Evolutionary conservation across 2,329 filamentous ascomycete genomes (phyloP), one percentile per base, ranked within the genome.

Genomic region (Botrytis elliptica): DNA sequence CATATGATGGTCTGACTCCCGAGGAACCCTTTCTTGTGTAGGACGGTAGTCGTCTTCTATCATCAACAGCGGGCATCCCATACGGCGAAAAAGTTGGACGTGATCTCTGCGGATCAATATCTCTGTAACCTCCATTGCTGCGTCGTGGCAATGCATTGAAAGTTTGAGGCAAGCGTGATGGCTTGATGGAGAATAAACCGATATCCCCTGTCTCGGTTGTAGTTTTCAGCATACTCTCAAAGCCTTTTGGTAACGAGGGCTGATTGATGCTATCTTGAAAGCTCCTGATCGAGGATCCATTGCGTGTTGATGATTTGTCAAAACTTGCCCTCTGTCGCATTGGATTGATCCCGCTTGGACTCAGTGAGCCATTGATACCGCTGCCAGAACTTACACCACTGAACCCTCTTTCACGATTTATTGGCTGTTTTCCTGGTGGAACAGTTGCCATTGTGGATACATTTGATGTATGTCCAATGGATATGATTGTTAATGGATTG

Each of bases 201-300:
- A 90, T 89, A 76, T 91, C 88, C n/a, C 89, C 89, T 14, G 88
- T 90, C 78, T 91, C 89, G 0, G 89, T 91, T 1, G 88, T 90
- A 5, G 87, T 91, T 82, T 88, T 91, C 74, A 91, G 83, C 89
- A 91, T 90, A 79, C 88, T 87, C 77, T 89, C 86, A n/a, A 90
- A 82, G 2, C 87, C 87, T 8, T 86, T 87, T 0, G 88, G 87
- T 1, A 80, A 52, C 84, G 86, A 64, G 82, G 83, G 22, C 86
- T 82, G 69, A 86, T 81, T 42, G 80, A 79, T 44, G 82, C 76
- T 77, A 65, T 79, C 77, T 44, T 74, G 70, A 79, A 72, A 85
- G 85, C 72, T 85, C 83, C 68, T 84, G 83, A 71, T 63, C 36
- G 74, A 86, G 81, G 76, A 82, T 83, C 73, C 83, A 76, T 76